Conservation (phyloP, 2,329 filamentous ascomycete genomes). For the Aspergillus sp. region DNA sequence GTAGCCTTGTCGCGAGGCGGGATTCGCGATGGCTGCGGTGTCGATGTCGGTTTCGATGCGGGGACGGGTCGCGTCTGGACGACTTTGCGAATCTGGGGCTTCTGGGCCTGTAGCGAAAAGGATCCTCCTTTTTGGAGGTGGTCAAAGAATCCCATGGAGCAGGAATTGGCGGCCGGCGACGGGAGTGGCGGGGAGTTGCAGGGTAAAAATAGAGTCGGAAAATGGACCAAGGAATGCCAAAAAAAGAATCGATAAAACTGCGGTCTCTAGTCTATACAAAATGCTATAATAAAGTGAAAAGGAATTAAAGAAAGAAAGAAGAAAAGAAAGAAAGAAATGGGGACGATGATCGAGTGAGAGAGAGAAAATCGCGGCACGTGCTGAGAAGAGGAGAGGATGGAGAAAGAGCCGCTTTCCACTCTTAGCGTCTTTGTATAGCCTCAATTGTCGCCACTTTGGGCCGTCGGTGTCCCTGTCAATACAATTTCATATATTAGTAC, state of each 20-base stretch:
- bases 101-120: constrained; percentile 36
- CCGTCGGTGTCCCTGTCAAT: too few species aligned
- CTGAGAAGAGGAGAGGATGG: neutral
- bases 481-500: too few species aligned
- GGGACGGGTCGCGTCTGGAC: constrained; percentile 30
- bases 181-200: constrained; percentile 2
- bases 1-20: constrained; percentile 14
- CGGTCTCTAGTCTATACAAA: neutral
- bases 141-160: constrained; percentile 39
- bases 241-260: neutral
- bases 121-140: constrained; percentile 39
- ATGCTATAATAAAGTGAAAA: constrained; percentile 7
- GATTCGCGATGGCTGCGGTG: constrained; percentile 19
- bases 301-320: constrained; percentile 3
- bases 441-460: constrained; percentile 1
- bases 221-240: constrained; percentile 4
- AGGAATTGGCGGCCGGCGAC: constrained; percentile 2
- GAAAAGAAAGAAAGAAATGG: constrained; percentile 1
- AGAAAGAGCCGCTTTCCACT: constrained; percentile 1
- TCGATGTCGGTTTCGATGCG: constrained; percentile 22
- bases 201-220: constrained; percentile 11
- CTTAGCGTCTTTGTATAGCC: neutral
- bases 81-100: constrained; percentile 37
- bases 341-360: neutral
- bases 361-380: neutral